phyloP scores from a whole-genome alignment of 2,329 filamentous ascomycete species.

The Epichloe brachyelytri region DNA sequence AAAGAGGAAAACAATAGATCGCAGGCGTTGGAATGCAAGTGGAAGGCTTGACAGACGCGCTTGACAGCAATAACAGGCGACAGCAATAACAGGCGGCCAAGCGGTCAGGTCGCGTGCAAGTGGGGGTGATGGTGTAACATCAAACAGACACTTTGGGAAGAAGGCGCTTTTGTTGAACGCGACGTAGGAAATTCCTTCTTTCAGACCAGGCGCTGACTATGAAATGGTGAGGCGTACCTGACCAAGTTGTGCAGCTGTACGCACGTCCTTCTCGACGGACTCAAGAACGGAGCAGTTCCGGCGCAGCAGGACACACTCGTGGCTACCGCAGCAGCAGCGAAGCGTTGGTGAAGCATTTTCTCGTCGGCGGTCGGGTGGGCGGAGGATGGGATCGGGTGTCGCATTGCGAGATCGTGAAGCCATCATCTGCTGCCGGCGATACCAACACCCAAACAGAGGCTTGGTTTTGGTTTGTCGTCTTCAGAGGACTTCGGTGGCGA shows the following conservation, averaged over 20 bases:
- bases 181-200: neutral
- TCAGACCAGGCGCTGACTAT: neutral
- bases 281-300: slow-evolving; percentile 70
- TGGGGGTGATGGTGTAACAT: neutral
- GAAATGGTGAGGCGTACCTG: slow-evolving; percentile 53
- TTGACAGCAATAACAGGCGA: neutral
- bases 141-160: too few species aligned
- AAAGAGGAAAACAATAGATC: neutral
- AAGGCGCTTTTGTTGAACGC: neutral
- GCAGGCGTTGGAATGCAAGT: slow-evolving; percentile 4
- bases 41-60: neutral
- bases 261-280: slow-evolving; percentile 76
- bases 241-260: slow-evolving; percentile 73
- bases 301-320: slow-evolving; percentile 66
- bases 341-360: slow-evolving; percentile 22
- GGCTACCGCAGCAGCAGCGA: slow-evolving; percentile 74
- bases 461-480: neutral
- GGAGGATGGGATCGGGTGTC: slow-evolving; percentile 10
- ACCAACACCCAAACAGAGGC: neutral
- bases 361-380: slow-evolving; percentile 12
- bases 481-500: neutral
- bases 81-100: neutral
- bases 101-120: neutral
- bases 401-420: slow-evolving; percentile 3
- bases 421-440: slow-evolving; percentile 6